Evolutionary conservation across 495 filamentous ascomycete genomes (phyloP).

Genomic region (Cercophora scortea): DNA sequence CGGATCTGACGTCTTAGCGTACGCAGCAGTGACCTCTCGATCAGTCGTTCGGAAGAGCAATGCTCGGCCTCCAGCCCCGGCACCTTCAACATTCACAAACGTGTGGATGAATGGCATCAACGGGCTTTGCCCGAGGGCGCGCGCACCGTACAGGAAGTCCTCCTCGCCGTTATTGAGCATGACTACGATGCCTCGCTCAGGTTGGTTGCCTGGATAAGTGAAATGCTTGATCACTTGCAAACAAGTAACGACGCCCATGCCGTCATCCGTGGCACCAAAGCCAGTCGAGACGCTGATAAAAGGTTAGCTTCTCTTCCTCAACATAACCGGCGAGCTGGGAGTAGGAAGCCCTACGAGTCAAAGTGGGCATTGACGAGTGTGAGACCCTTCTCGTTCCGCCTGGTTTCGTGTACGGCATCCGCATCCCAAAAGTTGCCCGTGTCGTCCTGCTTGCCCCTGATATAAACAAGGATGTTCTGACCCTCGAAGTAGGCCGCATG

Average conservation of each 20-base stretch:
- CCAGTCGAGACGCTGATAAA: slow-evolving; percentile 71
- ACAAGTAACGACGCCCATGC: slow-evolving; percentile 76
- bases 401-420: slow-evolving; percentile 27
- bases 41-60: slow-evolving; percentile 82
- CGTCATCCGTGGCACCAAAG: slow-evolving; percentile 85
- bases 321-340: neutral
- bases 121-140: slow-evolving; percentile 77
- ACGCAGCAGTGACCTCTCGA: slow-evolving; percentile 74
- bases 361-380: slow-evolving; percentile 94
- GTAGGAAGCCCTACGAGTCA: slow-evolving; percentile 43
- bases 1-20: slow-evolving; percentile 61
- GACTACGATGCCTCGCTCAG: slow-evolving; percentile 71
- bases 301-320: slow-evolving; percentile 3
- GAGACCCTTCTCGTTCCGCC: slow-evolving; percentile 55
- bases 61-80: slow-evolving; percentile 86
- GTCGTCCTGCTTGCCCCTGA: slow-evolving; percentile 71
- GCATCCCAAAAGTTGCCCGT: slow-evolving; percentile 56
- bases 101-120: slow-evolving; percentile 68
- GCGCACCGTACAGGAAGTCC: slow-evolving; percentile 83
- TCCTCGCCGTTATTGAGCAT: slow-evolving; percentile 96
- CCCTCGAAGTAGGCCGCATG: slow-evolving; percentile 77
- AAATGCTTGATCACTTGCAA: slow-evolving; percentile 89
- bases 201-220: slow-evolving; percentile 64
- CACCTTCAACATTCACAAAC: slow-evolving; percentile 92
- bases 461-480: slow-evolving; percentile 86